A percentile compares a stretch with the other conserved stretches of the same genome.
Evolutionary conservation across 2,329 filamentous ascomycete species (phyloP).

Genomic region (Colletotrichum agaves): DNA sequence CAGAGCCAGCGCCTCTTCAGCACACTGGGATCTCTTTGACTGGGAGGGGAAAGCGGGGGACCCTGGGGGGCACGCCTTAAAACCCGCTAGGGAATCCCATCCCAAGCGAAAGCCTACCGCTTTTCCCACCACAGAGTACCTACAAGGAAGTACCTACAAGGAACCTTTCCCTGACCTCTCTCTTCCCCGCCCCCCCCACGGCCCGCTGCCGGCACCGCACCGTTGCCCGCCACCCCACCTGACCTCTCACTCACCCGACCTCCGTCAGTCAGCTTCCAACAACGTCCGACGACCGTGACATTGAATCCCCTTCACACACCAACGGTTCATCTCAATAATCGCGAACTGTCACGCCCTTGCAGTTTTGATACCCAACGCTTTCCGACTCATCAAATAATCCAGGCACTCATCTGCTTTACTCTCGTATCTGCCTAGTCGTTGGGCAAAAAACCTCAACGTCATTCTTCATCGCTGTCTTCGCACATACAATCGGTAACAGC

Average conservation of each 20-base stretch:
- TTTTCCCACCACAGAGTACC: no score
- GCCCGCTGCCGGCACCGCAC: background rate
- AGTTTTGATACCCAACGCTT: background rate
- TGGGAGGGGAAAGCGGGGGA: background rate
- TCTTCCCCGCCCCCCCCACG: background rate
- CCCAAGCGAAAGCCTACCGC: background rate
- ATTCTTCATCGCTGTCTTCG: no score
- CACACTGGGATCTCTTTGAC: background rate
- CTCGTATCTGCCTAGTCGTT: no score
- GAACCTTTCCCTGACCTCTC: no score
- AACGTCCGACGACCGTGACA: background rate
- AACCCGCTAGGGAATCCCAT: constrained; percentile 7
- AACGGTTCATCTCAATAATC: constrained; percentile 7
- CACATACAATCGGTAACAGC: no score
- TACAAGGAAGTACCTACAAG: no score
- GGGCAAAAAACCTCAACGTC: no score
- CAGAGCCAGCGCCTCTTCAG: background rate
- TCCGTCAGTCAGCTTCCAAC: background rate
- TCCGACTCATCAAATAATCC: background rate
- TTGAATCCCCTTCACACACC: background rate
- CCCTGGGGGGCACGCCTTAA: constrained; percentile 2
- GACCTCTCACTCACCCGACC: constrained; percentile 3
- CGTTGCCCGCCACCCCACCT: constrained; percentile 13
- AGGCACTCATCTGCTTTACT: no score
- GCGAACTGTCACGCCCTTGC: background rate